Conservation (phyloP, 768 basidiomycete genomes). For the Epithele typhae region DNA sequence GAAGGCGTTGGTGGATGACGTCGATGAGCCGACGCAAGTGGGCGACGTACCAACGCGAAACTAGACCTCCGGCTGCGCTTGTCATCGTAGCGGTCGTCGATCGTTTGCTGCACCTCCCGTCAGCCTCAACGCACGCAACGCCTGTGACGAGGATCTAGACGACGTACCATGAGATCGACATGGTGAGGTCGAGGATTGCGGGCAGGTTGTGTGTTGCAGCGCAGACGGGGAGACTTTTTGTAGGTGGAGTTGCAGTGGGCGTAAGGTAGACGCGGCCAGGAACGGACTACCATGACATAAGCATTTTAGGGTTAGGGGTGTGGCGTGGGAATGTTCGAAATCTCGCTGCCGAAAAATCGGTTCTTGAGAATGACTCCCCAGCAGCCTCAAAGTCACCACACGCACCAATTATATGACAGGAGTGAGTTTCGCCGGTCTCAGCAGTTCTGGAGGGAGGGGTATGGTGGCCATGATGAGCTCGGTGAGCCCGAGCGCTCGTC, state of each 20-base stretch:
- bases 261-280: no score
- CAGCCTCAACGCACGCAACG: not conserved
- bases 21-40: not conserved
- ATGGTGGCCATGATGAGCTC: no score
- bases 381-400: no score
- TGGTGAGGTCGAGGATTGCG: not conserved
- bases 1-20: not conserved
- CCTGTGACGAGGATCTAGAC: not conserved
- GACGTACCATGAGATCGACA: constrained; percentile 15
- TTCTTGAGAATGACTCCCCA: no score
- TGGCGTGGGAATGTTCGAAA: no score
- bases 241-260: constrained; percentile 13
- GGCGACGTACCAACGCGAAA: constrained; percentile 15
- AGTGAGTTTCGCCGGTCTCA: no score
- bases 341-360: no score
- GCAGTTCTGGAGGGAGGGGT: no score
- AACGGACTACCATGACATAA: no score
- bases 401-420: no score
- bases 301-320: no score
- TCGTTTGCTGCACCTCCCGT: constrained; percentile 6
- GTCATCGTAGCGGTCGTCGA: constrained; percentile 12
- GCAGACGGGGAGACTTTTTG: constrained; percentile 1
- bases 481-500: no score
- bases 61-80: constrained; percentile 10
- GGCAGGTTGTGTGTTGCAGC: not conserved